A percentile compares a stretch with the other conserved stretches of the same genome.
These are phyloP conservation scores for Phaffomyces thermotolerans DNA, from an alignment of 805 yeast genomes.

Conservation along the genomic window DNA sequence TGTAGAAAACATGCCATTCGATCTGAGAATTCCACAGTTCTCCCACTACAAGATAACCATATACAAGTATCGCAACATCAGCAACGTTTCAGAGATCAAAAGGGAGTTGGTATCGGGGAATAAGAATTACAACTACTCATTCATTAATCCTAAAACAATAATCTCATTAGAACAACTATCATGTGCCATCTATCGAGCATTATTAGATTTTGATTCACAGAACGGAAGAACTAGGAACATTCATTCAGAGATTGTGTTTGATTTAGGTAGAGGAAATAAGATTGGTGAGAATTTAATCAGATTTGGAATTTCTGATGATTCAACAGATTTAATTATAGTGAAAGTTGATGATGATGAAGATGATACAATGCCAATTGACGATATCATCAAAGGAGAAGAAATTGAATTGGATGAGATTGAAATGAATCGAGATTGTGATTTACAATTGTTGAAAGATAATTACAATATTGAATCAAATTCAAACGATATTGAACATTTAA, in stretches of 20 bases:
- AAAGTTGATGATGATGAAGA: conserved; percentile 30
- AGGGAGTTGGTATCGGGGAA: conserved; percentile 38
- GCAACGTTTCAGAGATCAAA: conserved; percentile 38
- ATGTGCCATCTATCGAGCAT: conserved; percentile 53
- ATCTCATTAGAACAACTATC: conserved; percentile 55
- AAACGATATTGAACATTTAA: conserved; percentile 23
- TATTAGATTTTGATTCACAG: conserved; percentile 42
- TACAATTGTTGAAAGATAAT: conserved; percentile 26
- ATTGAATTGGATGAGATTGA: conserved; percentile 28
- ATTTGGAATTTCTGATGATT: conserved; percentile 57
- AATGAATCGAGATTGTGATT: conserved; percentile 26
- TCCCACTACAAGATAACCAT: conserved; percentile 31
- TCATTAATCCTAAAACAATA: conserved; percentile 53
- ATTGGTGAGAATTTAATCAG: conserved; percentile 62
- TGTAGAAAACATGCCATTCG: conserved; percentile 1
- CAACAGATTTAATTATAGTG: conserved; percentile 42
- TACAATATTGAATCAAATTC: conserved; percentile 14
- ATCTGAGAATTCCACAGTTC: conserved; percentile 40
- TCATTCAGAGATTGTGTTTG: conserved; percentile 66
- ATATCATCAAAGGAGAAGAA: conserved; percentile 29
- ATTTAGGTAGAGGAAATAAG: conserved; percentile 63
- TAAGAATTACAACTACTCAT: conserved; percentile 49
- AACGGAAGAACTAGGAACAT: conserved; percentile 54
- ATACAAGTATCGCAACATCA: conserved; percentile 40
- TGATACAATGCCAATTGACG: conserved; percentile 3